These are phyloP conservation scores for Bruguiera sexangula DNA, from an alignment of 345 rosid species.

Conservation along the genomic window DNA sequence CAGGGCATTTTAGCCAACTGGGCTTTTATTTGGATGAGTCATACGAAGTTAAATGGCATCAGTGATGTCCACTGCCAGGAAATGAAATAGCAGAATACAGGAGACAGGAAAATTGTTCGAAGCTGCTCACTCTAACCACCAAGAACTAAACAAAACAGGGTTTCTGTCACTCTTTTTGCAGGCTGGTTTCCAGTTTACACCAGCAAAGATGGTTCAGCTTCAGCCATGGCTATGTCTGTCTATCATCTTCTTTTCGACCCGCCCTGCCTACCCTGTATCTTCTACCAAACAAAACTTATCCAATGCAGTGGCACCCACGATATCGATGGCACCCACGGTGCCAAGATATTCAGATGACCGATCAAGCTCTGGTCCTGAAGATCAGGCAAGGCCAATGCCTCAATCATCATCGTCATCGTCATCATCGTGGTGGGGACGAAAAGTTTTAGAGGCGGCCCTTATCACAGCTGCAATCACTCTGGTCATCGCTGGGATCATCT, in stretches of 20 bases:
- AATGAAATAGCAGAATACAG: constrained; percentile 13
- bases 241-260: background rate
- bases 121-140: background rate
- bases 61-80: constrained; percentile 29
- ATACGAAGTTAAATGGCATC: constrained; percentile 18
- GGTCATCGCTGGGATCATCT: constrained; percentile 23
- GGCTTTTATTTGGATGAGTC: background rate
- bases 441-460: constrained; percentile 21
- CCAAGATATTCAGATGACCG: background rate
- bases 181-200: background rate
- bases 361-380: background rate
- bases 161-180: constrained; percentile 6
- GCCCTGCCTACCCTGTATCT: constrained; percentile 6
- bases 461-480: constrained; percentile 31
- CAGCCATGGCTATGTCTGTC: constrained; percentile 10
- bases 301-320: background rate
- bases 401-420: constrained; percentile 3
- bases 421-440: background rate
- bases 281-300: constrained; percentile 3
- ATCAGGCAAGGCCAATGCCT: constrained; percentile 15
- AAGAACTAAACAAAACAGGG: background rate
- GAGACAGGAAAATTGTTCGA: constrained; percentile 5
- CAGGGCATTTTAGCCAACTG: constrained; percentile 8
- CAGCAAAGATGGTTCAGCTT: constrained; percentile 9
- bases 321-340: background rate